Evolutionary conservation across 345 rosid genomes (phyloP), one percentile per base, ranked within the genome.

Genomic region (Angophora floribunda): DNA sequence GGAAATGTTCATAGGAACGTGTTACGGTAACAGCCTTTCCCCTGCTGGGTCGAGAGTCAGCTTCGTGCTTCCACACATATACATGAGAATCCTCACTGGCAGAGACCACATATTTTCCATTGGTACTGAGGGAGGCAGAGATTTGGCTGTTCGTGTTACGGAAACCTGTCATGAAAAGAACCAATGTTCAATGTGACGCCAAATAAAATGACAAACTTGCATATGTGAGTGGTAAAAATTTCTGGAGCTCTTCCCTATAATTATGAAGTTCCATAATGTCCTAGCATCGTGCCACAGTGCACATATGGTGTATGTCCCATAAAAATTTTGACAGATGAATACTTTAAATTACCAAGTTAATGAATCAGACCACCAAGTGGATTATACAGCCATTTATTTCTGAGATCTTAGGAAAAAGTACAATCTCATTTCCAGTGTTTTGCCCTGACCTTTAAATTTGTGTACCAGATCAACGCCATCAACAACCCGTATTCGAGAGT

Each of bases 1-100:
- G 97, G 92, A 97, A 98, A 92, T 96, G 95, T 91, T 98, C 99
- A 82, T 94, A 95, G 6, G 97, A 95, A 87, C 86, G 93, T 5
- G 99, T 95, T 10, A 94, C 92, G 1, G 96, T 88, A 75, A 95
- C 95, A 86, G 92, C 93, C 93, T 96, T 98, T 88, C 86, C 93
- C 89, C 95, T 94, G 91, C 95, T 92, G n/a, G 97, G 94, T 90
- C 96, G 94, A 86, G 98, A 97, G 91, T 93, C 95, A 55, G 95
- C 91, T 88, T 96, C 98, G 82, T 98, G 95, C 91, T 98, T 98
- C 99, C 99, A 98, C 80, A 98, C 92, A 87, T 96, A 98, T 36
- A 98, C 99, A 50, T 94, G 92, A 36, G 99, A 98, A 91, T 97
- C 99, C 92, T 97, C 99, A 87, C 99, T 97, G 26, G 99, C 99